Evolutionary conservation across 2,329 filamentous ascomycete species (phyloP), one percentile per base, ranked within the genome.

Genomic region (Fusarium buharicum): DNA sequence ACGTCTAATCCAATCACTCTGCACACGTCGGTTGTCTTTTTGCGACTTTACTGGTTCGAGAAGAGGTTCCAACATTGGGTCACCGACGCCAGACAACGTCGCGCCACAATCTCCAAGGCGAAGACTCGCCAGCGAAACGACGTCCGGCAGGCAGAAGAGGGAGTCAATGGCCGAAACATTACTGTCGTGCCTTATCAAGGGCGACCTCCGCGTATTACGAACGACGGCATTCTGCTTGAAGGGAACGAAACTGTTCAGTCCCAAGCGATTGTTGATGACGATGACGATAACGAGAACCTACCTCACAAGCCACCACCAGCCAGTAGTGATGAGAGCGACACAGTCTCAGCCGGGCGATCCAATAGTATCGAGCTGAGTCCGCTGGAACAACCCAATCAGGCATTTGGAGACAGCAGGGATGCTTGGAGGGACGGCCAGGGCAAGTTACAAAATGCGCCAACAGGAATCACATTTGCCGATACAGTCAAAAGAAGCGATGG

Each of bases 1-100:
- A 69, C 92, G 12, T 87, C 89, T 22, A 96, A 92, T 46, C 93
- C 93, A 0, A 95, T 97, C 59, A 88, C 90, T 41, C 89, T 97
- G 69, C 88, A 96, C 72, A 86, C 90, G 2, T 90, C 86, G 39
- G 92, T 99, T 39, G 95, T 99, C 8, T 94, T 97, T 68, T 83
- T 98, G 13, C 90, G 95, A 22, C 81, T 99, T 2, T 97, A 97
- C 77, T 99, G 94, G 94, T 99, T 99, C 73, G 93, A 99, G 77
- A 97, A 96, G 76, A 87, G 93, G 8, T 98, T 99, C 73, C 90
- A 96, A 73, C 84, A 91, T 69, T 85, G 97, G 64, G 93, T 90
- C 13, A 83, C 83, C 30, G 91, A 96, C 68, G 88, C 91, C 2
- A 86, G 87, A 50, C 81, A 79, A 38, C 80, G 88, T 49, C 86